These are phyloP conservation scores for Nakazawaea siamensis DNA, from an alignment of 805 yeast genomes.

Conservation along the genomic window DNA sequence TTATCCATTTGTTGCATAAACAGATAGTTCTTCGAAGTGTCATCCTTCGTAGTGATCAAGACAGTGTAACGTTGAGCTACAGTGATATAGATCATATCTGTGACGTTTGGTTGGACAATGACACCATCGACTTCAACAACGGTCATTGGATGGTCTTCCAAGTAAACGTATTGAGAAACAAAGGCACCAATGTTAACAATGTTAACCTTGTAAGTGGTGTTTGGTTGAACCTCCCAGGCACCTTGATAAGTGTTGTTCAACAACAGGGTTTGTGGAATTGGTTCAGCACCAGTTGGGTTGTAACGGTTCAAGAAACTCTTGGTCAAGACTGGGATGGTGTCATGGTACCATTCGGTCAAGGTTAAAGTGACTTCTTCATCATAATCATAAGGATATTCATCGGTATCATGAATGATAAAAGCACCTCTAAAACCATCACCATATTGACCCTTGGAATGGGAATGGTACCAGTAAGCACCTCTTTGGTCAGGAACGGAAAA, in stretches of 20 bases:
- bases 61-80: constrained; percentile 91
- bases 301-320: constrained; percentile 53
- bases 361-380: constrained; percentile 72
- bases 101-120: constrained; percentile 65
- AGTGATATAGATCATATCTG: constrained; percentile 68
- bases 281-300: constrained; percentile 98
- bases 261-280: constrained; percentile 77
- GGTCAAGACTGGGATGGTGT: constrained; percentile 40
- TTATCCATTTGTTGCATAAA: constrained; percentile 77
- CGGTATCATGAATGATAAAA: constrained; percentile 60
- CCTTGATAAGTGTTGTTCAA: constrained; percentile 75
- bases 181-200: constrained; percentile 86
- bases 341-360: constrained; percentile 87
- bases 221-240: constrained; percentile 76
- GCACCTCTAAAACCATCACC: constrained; percentile 89
- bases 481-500: constrained; percentile 77
- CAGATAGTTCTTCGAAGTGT: constrained; percentile 59
- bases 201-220: constrained; percentile 76
- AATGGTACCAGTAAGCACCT: constrained; percentile 97
- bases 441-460: constrained; percentile 84
- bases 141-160: constrained; percentile 82
- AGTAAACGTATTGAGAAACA: constrained; percentile 79
- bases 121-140: constrained; percentile 92
- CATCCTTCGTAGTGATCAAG: constrained; percentile 63
- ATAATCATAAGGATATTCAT: constrained; percentile 53